These are phyloP conservation scores for Pleurotus ostreatus DNA, from an alignment of 768 basidiomycete species.

Conservation along the genomic window DNA sequence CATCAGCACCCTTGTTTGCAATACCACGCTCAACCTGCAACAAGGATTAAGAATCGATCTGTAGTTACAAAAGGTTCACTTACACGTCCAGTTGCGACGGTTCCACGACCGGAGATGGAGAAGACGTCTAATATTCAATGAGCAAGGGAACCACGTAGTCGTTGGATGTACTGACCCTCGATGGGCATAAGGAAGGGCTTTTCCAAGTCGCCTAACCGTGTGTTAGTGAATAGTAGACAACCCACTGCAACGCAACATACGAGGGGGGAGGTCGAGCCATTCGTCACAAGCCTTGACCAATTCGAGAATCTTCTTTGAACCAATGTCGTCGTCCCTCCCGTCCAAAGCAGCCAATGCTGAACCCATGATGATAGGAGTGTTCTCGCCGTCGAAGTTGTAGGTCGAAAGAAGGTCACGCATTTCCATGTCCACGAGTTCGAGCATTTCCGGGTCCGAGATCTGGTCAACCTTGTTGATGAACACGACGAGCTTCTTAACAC, in stretches of 20 bases:
- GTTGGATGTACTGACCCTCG: conserved; percentile 51
- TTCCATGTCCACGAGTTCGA: conserved; percentile 99
- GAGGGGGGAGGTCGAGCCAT: conserved; percentile 93
- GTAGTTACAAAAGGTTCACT: conserved; percentile 17
- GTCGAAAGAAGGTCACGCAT: conserved; percentile 91
- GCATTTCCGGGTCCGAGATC: conserved; percentile 96
- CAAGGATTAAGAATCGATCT: no score
- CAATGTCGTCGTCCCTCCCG: conserved; percentile 75
- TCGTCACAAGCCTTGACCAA: conserved; percentile 84
- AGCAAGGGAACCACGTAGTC: background rate
- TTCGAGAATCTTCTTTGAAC: conserved; percentile 74
- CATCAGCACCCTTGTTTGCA: conserved; percentile 86
- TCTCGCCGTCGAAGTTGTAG: conserved; percentile 96
- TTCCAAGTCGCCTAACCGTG: conserved; percentile 78
- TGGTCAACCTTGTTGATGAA: conserved; percentile 99
- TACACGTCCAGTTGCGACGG: conserved; percentile 92
- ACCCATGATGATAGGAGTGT: conserved; percentile 97
- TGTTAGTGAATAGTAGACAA: background rate
- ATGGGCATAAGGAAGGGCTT: conserved; percentile 96
- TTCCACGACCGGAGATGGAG: conserved; percentile 97
- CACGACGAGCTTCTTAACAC: conserved; percentile 94
- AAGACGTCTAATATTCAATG: conserved; percentile 63
- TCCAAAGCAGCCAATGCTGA: conserved; percentile 95
- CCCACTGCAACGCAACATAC: conserved; percentile 41
- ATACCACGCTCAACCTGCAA: conserved; percentile 84